Evolutionary conservation across 2,329 filamentous ascomycete species (phyloP).

Genomic region (Sclerotinia glacialis): DNA sequence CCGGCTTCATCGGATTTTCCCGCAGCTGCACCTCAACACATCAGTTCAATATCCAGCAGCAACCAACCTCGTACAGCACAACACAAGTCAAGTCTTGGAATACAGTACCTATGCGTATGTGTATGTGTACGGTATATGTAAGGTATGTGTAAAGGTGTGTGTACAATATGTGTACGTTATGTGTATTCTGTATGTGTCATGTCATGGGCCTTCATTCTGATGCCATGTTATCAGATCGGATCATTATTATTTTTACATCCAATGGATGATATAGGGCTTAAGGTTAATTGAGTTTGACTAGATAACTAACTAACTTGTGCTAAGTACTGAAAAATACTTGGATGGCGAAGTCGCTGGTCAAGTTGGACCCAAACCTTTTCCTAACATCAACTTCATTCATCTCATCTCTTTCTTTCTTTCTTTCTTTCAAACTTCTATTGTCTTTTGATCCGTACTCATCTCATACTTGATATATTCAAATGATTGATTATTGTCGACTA

Average conservation of each 20-base stretch:
- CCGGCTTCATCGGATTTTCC: neutral
- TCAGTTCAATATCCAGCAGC: neutral
- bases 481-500: neutral
- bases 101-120: no score
- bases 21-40: neutral
- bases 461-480: neutral
- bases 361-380: constrained; percentile 4
- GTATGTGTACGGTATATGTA: no score
- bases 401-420: neutral
- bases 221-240: constrained; percentile 4
- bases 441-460: neutral
- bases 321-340: constrained; percentile 10
- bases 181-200: no score
- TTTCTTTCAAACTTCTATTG: neutral
- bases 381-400: constrained; percentile 14
- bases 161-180: no score
- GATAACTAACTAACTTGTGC: neutral
- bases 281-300: neutral
- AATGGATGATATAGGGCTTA: neutral
- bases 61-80: constrained; percentile 9
- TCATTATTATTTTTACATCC: neutral
- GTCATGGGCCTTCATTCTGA: neutral
- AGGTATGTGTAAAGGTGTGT: no score
- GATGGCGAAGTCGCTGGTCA: constrained; percentile 11
- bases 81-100: constrained; percentile 2